A percentile compares a stretch with the other conserved stretches of the same genome.
phyloP scores from a whole-genome alignment of 1,284 basidiomycete genomes.

The Cryptococcus hybrid region DNA sequence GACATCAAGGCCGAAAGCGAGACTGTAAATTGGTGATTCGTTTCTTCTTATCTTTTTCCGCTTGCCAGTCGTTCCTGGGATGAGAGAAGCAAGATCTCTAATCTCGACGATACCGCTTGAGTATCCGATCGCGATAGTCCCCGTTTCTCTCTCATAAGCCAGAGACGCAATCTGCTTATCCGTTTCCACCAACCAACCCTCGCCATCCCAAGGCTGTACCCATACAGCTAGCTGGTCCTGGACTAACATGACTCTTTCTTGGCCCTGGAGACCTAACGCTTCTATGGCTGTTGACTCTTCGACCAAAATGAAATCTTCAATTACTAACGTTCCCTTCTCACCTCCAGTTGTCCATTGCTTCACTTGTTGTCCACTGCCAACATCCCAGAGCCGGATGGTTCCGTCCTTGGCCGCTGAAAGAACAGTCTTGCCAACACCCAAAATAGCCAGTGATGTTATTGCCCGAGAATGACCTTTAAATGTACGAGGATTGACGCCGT shows the following conservation, averaged over 20 bases:
- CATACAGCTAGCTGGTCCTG: slow-evolving; percentile 58
- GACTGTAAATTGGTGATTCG: slow-evolving; percentile 58
- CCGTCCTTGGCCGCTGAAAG: slow-evolving; percentile 63
- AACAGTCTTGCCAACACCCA: slow-evolving; percentile 64
- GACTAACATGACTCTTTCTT: slow-evolving; percentile 48
- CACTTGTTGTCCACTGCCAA: slow-evolving; percentile 58
- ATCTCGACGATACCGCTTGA: slow-evolving; percentile 60
- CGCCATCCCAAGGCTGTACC: slow-evolving; percentile 23
- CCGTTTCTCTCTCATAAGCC: slow-evolving; percentile 51
- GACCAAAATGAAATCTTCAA: slow-evolving; percentile 32
- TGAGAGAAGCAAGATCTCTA: slow-evolving; percentile 57
- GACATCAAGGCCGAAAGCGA: slow-evolving; percentile 41
- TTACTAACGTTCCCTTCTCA: slow-evolving; percentile 18
- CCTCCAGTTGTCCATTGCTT: slow-evolving; percentile 40
- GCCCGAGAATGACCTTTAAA: slow-evolving; percentile 67
- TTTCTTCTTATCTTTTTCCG: slow-evolving; percentile 55
- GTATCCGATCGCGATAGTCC: slow-evolving; percentile 64
- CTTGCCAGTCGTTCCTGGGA: neutral
- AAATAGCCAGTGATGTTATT: slow-evolving; percentile 57
- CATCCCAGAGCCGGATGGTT: slow-evolving; percentile 72
- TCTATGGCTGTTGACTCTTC: slow-evolving; percentile 27
- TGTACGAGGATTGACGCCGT: slow-evolving; percentile 55
- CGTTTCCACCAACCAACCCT: slow-evolving; percentile 5
- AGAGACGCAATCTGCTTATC: slow-evolving; percentile 56
- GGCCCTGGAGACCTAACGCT: slow-evolving; percentile 27